Percentiles rank a stretch among this genome's conserved stretches.
Evolutionary conservation across 208 protist species (phyloP).

Genomic region (Trypanosoma brucei): DNA sequence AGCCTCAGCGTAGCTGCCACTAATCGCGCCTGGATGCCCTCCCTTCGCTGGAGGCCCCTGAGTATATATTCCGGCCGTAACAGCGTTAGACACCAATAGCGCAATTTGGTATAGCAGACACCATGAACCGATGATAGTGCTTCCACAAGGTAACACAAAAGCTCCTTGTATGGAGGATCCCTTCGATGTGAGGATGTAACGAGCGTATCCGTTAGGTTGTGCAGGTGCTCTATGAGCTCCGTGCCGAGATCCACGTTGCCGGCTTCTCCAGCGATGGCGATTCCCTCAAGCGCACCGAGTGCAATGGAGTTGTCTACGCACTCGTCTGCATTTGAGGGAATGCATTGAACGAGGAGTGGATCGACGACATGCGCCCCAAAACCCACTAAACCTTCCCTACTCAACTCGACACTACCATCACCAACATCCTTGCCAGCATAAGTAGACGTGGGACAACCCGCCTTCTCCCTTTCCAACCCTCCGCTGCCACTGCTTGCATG

Average conservation of each 20-base stretch:
- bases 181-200: conserved; percentile 46
- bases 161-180: conserved; percentile 60
- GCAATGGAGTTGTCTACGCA: conserved; percentile 59
- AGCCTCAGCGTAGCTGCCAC: conserved; percentile 63
- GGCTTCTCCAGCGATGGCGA: conserved; percentile 52
- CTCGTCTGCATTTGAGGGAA: conserved; percentile 47
- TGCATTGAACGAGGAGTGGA: conserved; percentile 43
- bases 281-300: conserved; percentile 57
- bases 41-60: conserved; percentile 66
- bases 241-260: conserved; percentile 39
- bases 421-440: too few species aligned
- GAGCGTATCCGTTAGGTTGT: conserved; percentile 71
- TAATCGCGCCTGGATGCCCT: conserved; percentile 70
- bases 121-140: conserved; percentile 61
- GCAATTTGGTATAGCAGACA: conserved; percentile 60
- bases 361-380: conserved; percentile 66
- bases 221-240: conserved; percentile 54
- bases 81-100: conserved; percentile 68
- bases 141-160: conserved; percentile 68
- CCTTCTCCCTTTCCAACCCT: too few species aligned
- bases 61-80: conserved; percentile 76
- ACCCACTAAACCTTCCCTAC: conserved; percentile 23
- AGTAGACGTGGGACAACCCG: too few species aligned
- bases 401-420: too few species aligned
- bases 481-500: not conserved